phyloP scores from a whole-genome alignment of 371 early-diverging fungal species.

The Catenaria anguillulae region DNA sequence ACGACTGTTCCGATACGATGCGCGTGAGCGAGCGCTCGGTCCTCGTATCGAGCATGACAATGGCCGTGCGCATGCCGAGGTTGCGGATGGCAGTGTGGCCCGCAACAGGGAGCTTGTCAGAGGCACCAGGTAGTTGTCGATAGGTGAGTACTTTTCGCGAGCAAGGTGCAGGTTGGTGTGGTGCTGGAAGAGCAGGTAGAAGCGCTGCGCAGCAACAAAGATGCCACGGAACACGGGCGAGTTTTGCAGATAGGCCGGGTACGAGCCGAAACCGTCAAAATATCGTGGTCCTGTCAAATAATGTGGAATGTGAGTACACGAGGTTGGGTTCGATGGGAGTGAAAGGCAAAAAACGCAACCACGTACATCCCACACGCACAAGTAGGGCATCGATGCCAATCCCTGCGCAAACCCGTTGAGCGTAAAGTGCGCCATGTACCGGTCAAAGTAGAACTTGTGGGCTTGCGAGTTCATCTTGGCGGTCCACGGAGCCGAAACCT shows the following conservation, averaged over 20 bases:
- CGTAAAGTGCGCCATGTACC: constrained; percentile 53
- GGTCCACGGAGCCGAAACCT: constrained; percentile 29
- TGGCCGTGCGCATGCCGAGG: constrained; percentile 41
- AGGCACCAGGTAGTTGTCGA: constrained; percentile 27
- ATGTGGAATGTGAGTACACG: too few relatives aligned
- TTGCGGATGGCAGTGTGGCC: too few relatives aligned
- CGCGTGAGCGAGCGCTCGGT: constrained; percentile 50
- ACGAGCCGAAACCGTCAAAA: constrained; percentile 67
- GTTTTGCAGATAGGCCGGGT: constrained; percentile 57
- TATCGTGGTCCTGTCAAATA: constrained; percentile 25
- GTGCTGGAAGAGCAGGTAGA: constrained; percentile 70
- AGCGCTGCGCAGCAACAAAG: constrained; percentile 52
- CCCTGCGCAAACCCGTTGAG: constrained; percentile 41
- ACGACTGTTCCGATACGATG: constrained; percentile 44
- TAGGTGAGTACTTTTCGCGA: constrained; percentile 43
- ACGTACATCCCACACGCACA: constrained; percentile 26
- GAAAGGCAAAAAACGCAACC: too few relatives aligned
- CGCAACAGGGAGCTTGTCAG: constrained; percentile 21
- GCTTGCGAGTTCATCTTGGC: constrained; percentile 35
- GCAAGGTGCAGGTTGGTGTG: constrained; percentile 53
- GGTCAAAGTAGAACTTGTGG: constrained; percentile 54
- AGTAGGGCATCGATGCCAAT: constrained; percentile 51
- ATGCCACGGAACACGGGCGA: constrained; percentile 41
- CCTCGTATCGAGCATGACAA: constrained; percentile 59
- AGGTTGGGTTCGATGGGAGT: too few relatives aligned